These are phyloP conservation scores for Lepidium sativum DNA, from an alignment of 345 rosid genomes.

Conservation along the genomic window DNA sequence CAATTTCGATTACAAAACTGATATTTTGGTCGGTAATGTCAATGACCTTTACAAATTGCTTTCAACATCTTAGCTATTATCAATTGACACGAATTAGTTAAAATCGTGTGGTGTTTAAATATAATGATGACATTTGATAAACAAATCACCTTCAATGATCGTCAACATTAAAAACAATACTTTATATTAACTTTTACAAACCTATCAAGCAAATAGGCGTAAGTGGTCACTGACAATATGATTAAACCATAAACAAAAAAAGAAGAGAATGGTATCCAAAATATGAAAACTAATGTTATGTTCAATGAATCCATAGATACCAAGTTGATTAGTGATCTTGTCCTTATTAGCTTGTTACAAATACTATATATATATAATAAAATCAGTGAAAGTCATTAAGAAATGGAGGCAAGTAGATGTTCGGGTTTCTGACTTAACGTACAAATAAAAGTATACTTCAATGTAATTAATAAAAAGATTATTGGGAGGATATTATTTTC, in stretches of 20 bases:
- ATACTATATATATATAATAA: neutral
- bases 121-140: slow-evolving; percentile 7
- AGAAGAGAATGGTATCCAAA: neutral
- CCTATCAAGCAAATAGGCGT: neutral
- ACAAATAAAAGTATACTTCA: slow-evolving; percentile 13
- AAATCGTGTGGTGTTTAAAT: neutral
- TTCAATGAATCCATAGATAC: slow-evolving; percentile 21
- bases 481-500: slow-evolving; percentile 5
- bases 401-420: slow-evolving; percentile 21
- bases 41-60: neutral
- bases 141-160: slow-evolving; percentile 8
- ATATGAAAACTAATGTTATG: slow-evolving; percentile 6
- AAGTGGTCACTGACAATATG: slow-evolving; percentile 14
- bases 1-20: too few relatives aligned
- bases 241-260: neutral
- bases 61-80: neutral
- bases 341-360: slow-evolving; percentile 11
- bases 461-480: neutral
- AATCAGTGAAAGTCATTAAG: neutral
- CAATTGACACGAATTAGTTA: neutral
- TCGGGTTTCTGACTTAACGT: slow-evolving; percentile 21
- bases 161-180: slow-evolving; percentile 4
- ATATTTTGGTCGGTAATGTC: too few relatives aligned
- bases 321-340: slow-evolving; percentile 7
- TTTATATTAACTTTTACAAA: slow-evolving; percentile 9